A percentile compares a stretch with the other conserved stretches of the same genome.
These are phyloP conservation scores for Mrakia gelida DNA, from an alignment of 768 basidiomycete species.

Conservation along the genomic window DNA sequence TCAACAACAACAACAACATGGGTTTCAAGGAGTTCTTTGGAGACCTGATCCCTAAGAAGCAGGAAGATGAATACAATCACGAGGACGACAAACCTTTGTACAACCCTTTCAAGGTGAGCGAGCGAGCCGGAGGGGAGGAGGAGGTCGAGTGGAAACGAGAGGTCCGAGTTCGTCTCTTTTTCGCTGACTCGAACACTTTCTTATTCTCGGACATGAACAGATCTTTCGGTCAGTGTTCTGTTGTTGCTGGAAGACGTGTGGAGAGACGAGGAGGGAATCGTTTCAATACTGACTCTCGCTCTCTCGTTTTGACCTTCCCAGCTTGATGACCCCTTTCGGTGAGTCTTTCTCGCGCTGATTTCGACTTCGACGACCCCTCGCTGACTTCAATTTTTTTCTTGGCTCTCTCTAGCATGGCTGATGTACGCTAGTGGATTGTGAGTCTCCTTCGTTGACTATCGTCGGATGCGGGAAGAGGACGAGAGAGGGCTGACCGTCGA, in stretches of 20 bases:
- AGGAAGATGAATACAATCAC: background rate
- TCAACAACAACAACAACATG: background rate
- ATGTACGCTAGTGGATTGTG: background rate
- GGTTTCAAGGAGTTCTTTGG: constrained; percentile 11
- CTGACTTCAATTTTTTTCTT: background rate
- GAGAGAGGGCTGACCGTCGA: background rate
- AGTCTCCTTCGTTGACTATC: background rate
- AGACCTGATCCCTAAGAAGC: constrained; percentile 9
- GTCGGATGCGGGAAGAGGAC: no score
- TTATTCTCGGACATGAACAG: background rate
- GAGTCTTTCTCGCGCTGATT: constrained; percentile 44
- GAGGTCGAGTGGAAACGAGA: no score
- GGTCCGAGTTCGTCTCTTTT: background rate
- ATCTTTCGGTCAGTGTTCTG: constrained; percentile 36
- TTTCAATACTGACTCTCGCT: constrained; percentile 12
- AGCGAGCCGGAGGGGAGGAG: background rate
- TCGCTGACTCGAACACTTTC: background rate
- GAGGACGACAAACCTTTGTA: constrained; percentile 35
- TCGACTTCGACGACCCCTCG: constrained; percentile 79
- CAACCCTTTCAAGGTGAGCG: constrained; percentile 40
- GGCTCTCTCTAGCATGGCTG: background rate
- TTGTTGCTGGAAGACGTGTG: background rate
- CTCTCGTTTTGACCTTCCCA: background rate
- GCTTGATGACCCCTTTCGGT: constrained; percentile 42
- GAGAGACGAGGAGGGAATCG: background rate